Conservation (phyloP, 2,329 filamentous ascomycete species). For the Epichloe bromicola region DNA sequence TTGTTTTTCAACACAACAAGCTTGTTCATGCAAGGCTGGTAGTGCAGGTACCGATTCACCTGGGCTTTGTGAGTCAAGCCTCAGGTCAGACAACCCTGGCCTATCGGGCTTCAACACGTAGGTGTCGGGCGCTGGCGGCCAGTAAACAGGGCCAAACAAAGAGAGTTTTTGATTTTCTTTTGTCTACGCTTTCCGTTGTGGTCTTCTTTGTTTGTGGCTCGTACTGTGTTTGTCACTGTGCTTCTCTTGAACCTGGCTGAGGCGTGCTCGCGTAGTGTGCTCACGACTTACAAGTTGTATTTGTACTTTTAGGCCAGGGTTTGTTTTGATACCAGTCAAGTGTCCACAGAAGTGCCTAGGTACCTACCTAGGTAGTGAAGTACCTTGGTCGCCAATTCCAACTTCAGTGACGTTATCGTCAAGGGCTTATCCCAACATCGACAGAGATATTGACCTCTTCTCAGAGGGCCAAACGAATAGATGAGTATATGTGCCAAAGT, state of each 20-base stretch:
- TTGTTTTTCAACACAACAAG: not conserved
- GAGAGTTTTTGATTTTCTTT: not conserved
- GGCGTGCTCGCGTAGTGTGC: not conserved
- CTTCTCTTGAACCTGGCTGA: not conserved
- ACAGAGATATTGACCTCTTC: too few relatives aligned
- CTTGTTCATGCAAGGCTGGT: conserved; percentile 3
- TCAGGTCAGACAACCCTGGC: not conserved
- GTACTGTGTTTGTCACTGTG: conserved; percentile 1
- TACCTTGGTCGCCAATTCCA: too few relatives aligned
- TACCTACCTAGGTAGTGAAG: not conserved
- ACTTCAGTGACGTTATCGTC: too few relatives aligned
- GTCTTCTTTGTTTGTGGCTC: not conserved
- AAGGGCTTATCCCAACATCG: too few relatives aligned
- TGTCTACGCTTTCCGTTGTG: not conserved
- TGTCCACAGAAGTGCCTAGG: too few relatives aligned
- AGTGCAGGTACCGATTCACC: conserved; percentile 4
- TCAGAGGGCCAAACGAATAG: too few relatives aligned
- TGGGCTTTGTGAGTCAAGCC: not conserved
- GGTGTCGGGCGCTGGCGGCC: conserved; percentile 3
- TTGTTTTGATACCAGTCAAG: not conserved
- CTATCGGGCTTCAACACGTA: conserved; percentile 4
- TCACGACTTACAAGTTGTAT: not conserved
- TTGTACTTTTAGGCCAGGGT: not conserved
- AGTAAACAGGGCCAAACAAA: not conserved
- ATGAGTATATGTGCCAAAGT: too few relatives aligned